phyloP scores from a whole-genome alignment of 345 rosid species.

The Camelina sativa region DNA sequence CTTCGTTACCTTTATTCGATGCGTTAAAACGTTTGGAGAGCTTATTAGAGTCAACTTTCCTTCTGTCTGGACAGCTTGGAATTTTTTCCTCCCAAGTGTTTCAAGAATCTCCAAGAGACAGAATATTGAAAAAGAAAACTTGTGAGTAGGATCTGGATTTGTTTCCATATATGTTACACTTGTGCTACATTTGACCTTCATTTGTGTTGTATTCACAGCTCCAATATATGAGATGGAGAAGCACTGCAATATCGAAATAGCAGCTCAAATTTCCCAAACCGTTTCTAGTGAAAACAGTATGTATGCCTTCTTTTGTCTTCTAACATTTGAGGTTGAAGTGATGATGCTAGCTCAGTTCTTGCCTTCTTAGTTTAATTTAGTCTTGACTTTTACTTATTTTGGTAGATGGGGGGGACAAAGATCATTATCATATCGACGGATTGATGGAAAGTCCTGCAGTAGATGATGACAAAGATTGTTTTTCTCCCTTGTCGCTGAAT shows the following conservation, averaged over 20 bases:
- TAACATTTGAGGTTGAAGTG: not conserved
- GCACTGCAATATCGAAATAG: slow-evolving; percentile 95
- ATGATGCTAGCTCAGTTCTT: slow-evolving; percentile 20
- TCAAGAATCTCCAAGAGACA: slow-evolving; percentile 87
- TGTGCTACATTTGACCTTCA: slow-evolving; percentile 34
- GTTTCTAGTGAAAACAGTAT: slow-evolving; percentile 48
- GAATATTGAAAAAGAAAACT: slow-evolving; percentile 73
- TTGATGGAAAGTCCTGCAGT: slow-evolving; percentile 94
- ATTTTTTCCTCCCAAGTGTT: slow-evolving; percentile 95
- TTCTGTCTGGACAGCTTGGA: slow-evolving; percentile 74
- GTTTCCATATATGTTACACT: slow-evolving; percentile 21
- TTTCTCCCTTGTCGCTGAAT: slow-evolving; percentile 79
- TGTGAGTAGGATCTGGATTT: slow-evolving; percentile 50
- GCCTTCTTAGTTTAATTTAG: slow-evolving; percentile 8
- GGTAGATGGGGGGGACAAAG: slow-evolving; percentile 79
- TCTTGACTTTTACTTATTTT: slow-evolving; percentile 29
- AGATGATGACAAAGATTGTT: slow-evolving; percentile 92
- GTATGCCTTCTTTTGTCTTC: slow-evolving; percentile 27
- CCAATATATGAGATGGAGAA: slow-evolving; percentile 94
- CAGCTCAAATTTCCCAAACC: slow-evolving; percentile 75
- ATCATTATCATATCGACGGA: slow-evolving; percentile 82
- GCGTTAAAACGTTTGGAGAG: slow-evolving; percentile 1
- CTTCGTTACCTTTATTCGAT: not conserved
- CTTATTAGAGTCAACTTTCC: slow-evolving; percentile 14
- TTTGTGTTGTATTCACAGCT: slow-evolving; percentile 54